Base-by-base conservation (phyloP, 176 grass and related monocot species). In the Rhynchospora pubera region DNA sequence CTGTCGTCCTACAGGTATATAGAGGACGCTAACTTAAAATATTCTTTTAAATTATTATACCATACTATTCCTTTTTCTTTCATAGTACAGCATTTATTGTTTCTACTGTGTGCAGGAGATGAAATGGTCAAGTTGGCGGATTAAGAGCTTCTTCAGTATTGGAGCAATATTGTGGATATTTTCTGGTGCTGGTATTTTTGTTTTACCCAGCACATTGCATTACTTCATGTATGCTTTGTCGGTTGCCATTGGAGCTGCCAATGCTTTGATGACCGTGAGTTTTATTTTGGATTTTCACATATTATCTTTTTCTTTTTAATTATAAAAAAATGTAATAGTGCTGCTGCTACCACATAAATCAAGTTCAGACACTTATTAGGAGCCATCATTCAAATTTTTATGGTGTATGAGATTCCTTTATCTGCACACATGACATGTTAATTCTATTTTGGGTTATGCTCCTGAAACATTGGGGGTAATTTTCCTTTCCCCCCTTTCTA, bases 191-290 rank as follows among this genome's bases (percentile, higher is more conserved):
- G 92, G 90, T 88, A 87, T 99, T 80, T 76, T 93, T 85, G 3
- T 95, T 85, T 85, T 99, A 78, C 96, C 92, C 23, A 89, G 89
- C 57, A 83, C 67, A 42, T 85, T 99, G 84, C 85, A 91, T 32
- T 88, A 93, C 69, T 55, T 93, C 12, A 91, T 99, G 89, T 99
- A 99, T 86, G 74, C 43, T 50, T 82, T 99, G 48, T 95, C 96
- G 80, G 59, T 95, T 55, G 65, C 66, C 58, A 91, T 99, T 86
- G 96, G 96, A 85, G 84, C 74, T 78, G 96, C 89, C 24, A 99
- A 99, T 91, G 96, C 96, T 60, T 87, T 99, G 82, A 99, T 95
- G 96, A 93, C 84, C 57, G 96, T 99, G 88, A 82, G 87, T 93
- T 83, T 5, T 67, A 47, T 39, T 23, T 69, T 9, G 57, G 3